These are phyloP conservation scores for Psidium guajava DNA, from an alignment of 345 rosid genomes.

Conservation along the genomic window DNA sequence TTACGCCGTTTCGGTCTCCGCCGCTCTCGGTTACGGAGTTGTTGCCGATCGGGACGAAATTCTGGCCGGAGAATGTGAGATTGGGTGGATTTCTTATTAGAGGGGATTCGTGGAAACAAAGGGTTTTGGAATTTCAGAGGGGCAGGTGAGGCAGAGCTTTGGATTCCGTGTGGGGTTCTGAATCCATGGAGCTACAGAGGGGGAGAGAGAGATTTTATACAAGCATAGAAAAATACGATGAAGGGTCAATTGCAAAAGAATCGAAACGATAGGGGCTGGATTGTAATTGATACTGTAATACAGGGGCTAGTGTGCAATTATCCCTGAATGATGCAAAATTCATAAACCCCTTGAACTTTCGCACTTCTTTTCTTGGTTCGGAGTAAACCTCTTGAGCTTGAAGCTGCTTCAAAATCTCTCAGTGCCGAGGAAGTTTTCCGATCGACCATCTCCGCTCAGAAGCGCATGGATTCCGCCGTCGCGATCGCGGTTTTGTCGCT, in stretches of 20 bases:
- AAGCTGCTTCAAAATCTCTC: neutral
- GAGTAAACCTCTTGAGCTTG: neutral
- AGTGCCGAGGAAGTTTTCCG: neutral
- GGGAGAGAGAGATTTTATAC: neutral
- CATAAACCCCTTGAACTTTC: neutral
- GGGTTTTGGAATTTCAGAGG: neutral
- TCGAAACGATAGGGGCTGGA: neutral
- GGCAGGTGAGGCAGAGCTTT: neutral
- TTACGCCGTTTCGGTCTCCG: neutral
- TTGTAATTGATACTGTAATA: neutral
- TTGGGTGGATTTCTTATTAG: neutral
- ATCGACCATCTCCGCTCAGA: neutral
- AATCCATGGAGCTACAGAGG: neutral
- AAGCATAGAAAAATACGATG: no score
- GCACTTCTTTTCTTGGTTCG: neutral
- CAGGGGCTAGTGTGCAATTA: neutral
- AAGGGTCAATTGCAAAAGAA: neutral
- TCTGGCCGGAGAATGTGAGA: neutral
- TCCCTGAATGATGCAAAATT: neutral
- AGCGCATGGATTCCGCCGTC: slow-evolving; percentile 52
- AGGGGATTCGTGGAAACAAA: neutral
- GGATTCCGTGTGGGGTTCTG: neutral
- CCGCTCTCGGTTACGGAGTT: neutral
- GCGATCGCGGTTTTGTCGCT: slow-evolving; percentile 39
- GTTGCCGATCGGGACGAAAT: neutral